Conservation (phyloP, 2,329 filamentous ascomycete genomes). For the Ceratocystis harringtonii region DNA sequence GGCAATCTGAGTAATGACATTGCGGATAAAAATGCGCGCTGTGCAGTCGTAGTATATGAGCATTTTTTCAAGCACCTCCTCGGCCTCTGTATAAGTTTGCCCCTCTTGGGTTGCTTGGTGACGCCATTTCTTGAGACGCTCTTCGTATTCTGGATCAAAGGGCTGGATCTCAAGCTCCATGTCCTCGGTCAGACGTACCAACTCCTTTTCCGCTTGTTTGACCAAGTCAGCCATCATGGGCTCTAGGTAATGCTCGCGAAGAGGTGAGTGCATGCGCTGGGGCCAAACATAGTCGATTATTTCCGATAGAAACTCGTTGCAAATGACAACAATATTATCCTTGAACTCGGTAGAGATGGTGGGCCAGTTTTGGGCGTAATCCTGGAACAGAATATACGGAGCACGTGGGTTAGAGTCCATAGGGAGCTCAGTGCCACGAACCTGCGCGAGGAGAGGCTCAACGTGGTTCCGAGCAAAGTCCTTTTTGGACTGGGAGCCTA, state of each 20-base stretch:
- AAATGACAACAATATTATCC: constrained; percentile 38
- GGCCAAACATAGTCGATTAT: constrained; percentile 38
- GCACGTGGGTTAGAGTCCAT: constrained; percentile 38
- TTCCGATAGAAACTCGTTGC: constrained; percentile 38
- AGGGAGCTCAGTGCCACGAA: constrained; percentile 37
- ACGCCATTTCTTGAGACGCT: constrained; percentile 35
- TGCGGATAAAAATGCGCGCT: constrained; percentile 37
- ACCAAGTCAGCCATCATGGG: constrained; percentile 34
- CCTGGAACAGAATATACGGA: constrained; percentile 39
- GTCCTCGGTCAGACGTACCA: constrained; percentile 33
- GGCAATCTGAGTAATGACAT: constrained; percentile 38
- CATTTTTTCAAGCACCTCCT: constrained; percentile 41
- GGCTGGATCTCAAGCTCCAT: constrained; percentile 39
- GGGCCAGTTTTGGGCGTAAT: constrained; percentile 38
- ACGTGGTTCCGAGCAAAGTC: constrained; percentile 35
- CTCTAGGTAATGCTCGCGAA: constrained; percentile 35
- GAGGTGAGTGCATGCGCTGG: constrained; percentile 35
- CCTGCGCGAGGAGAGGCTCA: constrained; percentile 34
- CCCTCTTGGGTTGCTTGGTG: constrained; percentile 29
- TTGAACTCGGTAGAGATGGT: constrained; percentile 38
- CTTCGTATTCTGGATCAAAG: constrained; percentile 39
- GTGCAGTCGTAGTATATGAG: constrained; percentile 40
- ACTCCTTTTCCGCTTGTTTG: constrained; percentile 33
- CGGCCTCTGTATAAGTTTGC: constrained; percentile 34
- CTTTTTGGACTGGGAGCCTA: constrained; percentile 30